Evolutionary conservation across 495 filamentous ascomycete genomes (phyloP), one percentile per base, ranked within the genome.

Genomic region (Pyrenopolyporus hunteri): DNA sequence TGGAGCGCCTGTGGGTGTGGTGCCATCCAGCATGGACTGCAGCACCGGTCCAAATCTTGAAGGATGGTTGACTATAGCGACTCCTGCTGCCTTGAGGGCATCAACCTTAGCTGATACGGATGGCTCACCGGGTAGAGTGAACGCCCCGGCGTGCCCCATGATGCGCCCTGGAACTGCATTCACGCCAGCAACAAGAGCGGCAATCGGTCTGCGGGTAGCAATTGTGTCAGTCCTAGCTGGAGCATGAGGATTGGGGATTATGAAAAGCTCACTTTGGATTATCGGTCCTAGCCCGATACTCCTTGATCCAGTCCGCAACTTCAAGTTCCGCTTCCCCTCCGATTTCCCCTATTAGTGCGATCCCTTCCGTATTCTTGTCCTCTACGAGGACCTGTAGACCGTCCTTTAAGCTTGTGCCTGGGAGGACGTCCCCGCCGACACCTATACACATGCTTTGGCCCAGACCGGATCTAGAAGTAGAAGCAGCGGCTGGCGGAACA

Each of bases 111-210:
- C 78, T 23, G 74, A 73, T 0, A 87, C 83, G 52, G 80, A 79
- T 6, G 85, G 85, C 58, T 95, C 90, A 11, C 87, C 87, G 6
- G 83, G 77, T 0, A 84, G 79, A 25, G 82, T 78, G 76, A 90
- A 90, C 26, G 92, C 92, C 11, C 92, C 92, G 10, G 91, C 89
- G 73, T 96, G 92, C 14, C 92, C 92, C 91, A 96, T 94, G 28
- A 92, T 81, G n/a, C 82, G 81, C 1, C 88, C 87, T 11, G 78
- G 73, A 5, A 81, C 79, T 28, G 90, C 88, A 28, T 85, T 74
- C 26, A 87, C 67, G 1, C 92, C 92, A 22, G 85, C 90, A 36
- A 96, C 77, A 6, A 95, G 77, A 31, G 86, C 92, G 69, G 90
- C 86, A 19, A 96, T 90, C 0, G 92, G 92, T 64, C 89, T 92